Conservation (phyloP, 2,329 filamentous ascomycete species). For the Colletotrichum chrysophilum region DNA sequence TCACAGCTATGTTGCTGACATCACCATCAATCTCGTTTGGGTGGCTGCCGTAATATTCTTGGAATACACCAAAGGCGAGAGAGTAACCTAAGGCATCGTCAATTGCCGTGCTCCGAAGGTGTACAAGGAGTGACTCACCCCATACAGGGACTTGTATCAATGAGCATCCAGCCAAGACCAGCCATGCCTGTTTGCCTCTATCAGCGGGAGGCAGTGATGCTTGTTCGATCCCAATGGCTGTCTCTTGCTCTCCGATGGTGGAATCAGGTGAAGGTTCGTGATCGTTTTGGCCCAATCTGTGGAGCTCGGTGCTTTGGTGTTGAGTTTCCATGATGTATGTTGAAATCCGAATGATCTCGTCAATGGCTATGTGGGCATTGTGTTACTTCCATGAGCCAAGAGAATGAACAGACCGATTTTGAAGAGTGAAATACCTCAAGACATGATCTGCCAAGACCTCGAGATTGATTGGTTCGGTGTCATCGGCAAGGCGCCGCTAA, state of each 20-base stretch:
- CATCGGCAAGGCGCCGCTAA: neutral
- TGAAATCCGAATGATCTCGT: too few relatives aligned
- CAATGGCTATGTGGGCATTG: rapidly evolving
- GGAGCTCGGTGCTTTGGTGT: neutral
- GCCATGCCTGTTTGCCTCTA: neutral
- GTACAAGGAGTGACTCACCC: neutral
- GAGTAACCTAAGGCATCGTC: rapidly evolving
- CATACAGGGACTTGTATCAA: neutral
- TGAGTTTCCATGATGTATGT: neutral
- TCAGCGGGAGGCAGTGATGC: neutral
- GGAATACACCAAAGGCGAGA: neutral
- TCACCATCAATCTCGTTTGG: neutral
- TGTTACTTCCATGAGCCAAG: too few relatives aligned
- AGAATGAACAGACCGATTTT: too few relatives aligned
- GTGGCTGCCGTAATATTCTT: neutral
- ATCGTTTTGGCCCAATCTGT: rapidly evolving
- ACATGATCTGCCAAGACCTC: neutral
- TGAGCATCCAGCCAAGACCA: neutral
- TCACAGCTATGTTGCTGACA: neutral
- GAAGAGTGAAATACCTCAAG: rapidly evolving
- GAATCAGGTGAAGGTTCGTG: rapidly evolving
- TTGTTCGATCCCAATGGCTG: rapidly evolving
- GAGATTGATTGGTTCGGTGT: neutral
- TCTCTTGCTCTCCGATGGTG: rapidly evolving
- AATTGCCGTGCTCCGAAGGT: rapidly evolving